These are phyloP conservation scores for Dendrobium catenatum DNA, from an alignment of 106 monocot species.

Conservation along the genomic window DNA sequence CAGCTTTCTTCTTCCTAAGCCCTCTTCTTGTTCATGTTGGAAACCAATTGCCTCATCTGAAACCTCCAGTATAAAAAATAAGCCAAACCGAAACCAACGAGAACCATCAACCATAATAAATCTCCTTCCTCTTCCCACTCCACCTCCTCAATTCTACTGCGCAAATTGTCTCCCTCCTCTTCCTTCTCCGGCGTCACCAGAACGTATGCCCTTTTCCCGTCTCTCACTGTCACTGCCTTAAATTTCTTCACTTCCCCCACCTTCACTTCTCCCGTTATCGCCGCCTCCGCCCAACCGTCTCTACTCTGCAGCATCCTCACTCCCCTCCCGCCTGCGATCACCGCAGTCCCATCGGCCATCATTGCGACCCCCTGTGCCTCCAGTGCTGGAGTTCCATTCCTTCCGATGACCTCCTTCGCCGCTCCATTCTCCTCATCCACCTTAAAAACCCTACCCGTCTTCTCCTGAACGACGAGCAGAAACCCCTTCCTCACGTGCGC, in stretches of 20 bases:
- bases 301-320: conserved; percentile 30
- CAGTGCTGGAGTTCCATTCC: neutral
- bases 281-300: conserved; percentile 47
- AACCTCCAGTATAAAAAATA: conserved; percentile 84
- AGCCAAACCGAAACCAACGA: conserved; percentile 60
- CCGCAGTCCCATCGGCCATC: conserved; percentile 40
- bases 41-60: conserved; percentile 70
- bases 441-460: conserved; percentile 39
- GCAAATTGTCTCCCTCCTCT: neutral
- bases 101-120: conserved; percentile 50
- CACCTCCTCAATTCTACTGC: conserved; percentile 50
- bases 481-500: conserved; percentile 45
- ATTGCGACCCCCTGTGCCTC: conserved; percentile 18
- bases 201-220: conserved; percentile 38
- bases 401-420: conserved; percentile 26
- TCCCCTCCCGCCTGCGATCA: conserved; percentile 19
- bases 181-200: conserved; percentile 20
- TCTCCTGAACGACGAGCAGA: conserved; percentile 42
- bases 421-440: conserved; percentile 52
- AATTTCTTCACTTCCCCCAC: conserved; percentile 21
- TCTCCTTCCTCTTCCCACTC: conserved; percentile 74
- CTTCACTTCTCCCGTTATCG: conserved; percentile 28
- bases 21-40: conserved; percentile 72
- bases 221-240: conserved; percentile 36
- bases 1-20: conserved; percentile 7